Base-by-base conservation (phyloP, 2,329 filamentous ascomycete genomes). In the Stemphylium vesicarium region DNA sequence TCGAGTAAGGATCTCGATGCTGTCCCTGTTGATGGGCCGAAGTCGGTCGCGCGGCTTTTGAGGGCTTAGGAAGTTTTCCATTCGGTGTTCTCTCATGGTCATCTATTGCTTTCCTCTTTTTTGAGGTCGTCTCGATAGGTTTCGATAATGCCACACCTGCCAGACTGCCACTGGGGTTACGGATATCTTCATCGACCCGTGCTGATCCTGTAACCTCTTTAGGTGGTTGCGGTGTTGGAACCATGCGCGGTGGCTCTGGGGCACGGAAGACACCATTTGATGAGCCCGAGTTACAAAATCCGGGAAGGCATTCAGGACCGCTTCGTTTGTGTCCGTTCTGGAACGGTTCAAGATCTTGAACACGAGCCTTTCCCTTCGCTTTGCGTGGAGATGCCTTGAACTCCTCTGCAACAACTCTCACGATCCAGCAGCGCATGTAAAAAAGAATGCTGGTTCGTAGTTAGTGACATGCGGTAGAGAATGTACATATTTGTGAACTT, bases 361-460 rank as follows among this genome's bases (percentile, higher is more conserved):
- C n/a, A 32, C 37, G 40, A 29, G 37, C 39, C 43, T 60, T 51
- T 5, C 35, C 49, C 38, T 53, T 53, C 5, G 37, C 20, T 43
- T 50, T 58, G 11, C 44, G 43, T 29, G 55, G 35, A 9, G 32
- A 40, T 33, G 29, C 31, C 7, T 9, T 33, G 24, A 38, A 31
- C 15, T 50, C 45, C 32, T 24, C 40, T 6, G 47, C 43, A 9
- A 47, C 51, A 13, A 51, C 12, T 3, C 54, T 33, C 15, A 53
- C 42, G 12, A 60, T 52, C 57, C 60, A 62, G 38, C 60, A 62
- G 4, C 52, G 60, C 32, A 62, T 39, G n/a, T 49, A 56, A 12
- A 58, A 62, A 3, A 41, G 36, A 26, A 62, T 58, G 4, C 60
- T 62, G 11, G 0, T 9, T 12, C 7, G 2, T 2, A 4, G 9